These are phyloP conservation scores for Dalbergia cochinchinensis DNA, from an alignment of 306 rosid genomes.

Conservation along the genomic window DNA sequence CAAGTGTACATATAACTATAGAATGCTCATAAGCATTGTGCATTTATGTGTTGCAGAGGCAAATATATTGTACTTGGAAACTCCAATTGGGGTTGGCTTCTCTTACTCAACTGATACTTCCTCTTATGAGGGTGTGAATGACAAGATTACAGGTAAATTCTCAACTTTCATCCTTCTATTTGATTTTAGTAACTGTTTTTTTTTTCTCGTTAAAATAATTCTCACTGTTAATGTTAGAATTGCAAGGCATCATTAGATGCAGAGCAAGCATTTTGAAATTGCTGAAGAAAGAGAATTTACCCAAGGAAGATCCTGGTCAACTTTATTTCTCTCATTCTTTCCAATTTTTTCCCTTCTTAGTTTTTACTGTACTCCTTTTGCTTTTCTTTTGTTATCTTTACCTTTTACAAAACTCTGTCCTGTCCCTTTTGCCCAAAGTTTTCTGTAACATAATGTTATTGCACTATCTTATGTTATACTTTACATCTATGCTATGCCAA, in stretches of 20 bases:
- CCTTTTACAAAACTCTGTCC: conserved; percentile 47
- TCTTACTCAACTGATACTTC: conserved; percentile 64
- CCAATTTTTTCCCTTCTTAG: not conserved
- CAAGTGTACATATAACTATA: not conserved
- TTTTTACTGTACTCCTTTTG: conserved; percentile 31
- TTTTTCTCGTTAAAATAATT: conserved; percentile 12
- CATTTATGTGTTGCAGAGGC: conserved; percentile 57
- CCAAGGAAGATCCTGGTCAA: conserved; percentile 25
- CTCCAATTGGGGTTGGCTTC: conserved; percentile 82
- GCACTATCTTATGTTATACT: conserved; percentile 42
- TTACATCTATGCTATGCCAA: conserved; percentile 57
- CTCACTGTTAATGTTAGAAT: conserved; percentile 41
- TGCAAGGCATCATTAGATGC: conserved; percentile 38
- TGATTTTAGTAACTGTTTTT: conserved; percentile 23
- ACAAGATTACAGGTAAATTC: conserved; percentile 66
- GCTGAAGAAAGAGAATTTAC: conserved; percentile 1
- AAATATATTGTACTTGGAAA: conserved; percentile 73
- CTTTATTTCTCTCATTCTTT: not conserved
- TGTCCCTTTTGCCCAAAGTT: conserved; percentile 46
- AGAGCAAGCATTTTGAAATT: not conserved
- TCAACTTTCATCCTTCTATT: conserved; percentile 11
- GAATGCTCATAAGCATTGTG: conserved; percentile 31
- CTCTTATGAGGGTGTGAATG: conserved; percentile 65
- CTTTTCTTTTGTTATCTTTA: conserved; percentile 36
- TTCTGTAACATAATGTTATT: conserved; percentile 42